Percentiles rank a stretch among this genome's conserved stretches.
Conservation (phyloP, 805 yeast genomes). For the Nakazawaea populi region DNA sequence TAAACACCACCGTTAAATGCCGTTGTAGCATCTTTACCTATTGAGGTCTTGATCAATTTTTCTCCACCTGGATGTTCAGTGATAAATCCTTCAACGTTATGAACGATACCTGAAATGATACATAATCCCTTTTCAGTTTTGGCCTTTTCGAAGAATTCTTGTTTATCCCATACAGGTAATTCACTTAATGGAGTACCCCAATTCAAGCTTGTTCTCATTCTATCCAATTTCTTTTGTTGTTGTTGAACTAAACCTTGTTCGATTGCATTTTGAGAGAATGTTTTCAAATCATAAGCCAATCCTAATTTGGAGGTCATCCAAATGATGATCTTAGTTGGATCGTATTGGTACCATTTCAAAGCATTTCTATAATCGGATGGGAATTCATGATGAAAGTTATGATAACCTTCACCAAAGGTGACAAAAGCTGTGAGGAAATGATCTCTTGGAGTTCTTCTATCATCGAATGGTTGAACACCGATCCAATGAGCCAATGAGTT, state of each 20-base stretch:
- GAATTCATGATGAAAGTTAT: conserved; percentile 87
- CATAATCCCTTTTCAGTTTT: conserved; percentile 51
- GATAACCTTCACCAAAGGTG: conserved; percentile 87
- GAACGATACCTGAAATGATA: conserved; percentile 74
- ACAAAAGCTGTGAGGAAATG: conserved; percentile 75
- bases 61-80: conserved; percentile 84
- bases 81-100: conserved; percentile 63
- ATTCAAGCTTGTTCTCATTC: conserved; percentile 52
- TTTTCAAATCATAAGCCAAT: conserved; percentile 66
- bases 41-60: conserved; percentile 61
- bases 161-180: conserved; percentile 71
- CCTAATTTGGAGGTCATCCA: conserved; percentile 59
- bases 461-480: conserved; percentile 83
- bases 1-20: conserved; percentile 87
- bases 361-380: conserved; percentile 88
- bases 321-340: conserved; percentile 69
- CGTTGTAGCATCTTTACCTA: conserved; percentile 77
- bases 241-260: conserved; percentile 80
- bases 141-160: conserved; percentile 48
- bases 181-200: conserved; percentile 70
- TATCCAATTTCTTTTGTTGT: conserved; percentile 72
- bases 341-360: conserved; percentile 81
- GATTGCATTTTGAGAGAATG: conserved; percentile 73
- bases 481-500: conserved; percentile 85
- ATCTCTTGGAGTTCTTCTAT: conserved; percentile 82